Evolutionary conservation across 768 basidiomycete species (phyloP).

Genomic region (Dentipellis sp.): DNA sequence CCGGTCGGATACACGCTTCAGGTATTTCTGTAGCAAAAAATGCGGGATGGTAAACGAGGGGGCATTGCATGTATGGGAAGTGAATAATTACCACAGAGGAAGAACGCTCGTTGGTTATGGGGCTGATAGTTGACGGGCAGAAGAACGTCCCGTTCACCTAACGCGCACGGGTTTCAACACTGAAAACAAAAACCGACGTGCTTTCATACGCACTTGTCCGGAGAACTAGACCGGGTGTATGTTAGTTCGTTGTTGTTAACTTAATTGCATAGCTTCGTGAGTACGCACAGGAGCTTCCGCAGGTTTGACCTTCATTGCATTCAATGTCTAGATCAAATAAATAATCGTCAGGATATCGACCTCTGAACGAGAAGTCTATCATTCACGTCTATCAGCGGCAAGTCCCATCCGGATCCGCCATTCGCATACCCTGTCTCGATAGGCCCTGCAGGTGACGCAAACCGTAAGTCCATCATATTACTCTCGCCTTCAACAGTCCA

Average conservation of each 20-base stretch:
- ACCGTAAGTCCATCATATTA: background rate
- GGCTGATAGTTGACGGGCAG: background rate
- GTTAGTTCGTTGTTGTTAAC: no score
- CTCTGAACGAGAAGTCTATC: no score
- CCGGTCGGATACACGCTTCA: background rate
- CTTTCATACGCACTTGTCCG: background rate
- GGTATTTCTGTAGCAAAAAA: background rate
- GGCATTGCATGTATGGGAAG: background rate
- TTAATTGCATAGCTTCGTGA: background rate
- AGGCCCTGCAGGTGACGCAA: background rate
- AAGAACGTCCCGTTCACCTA: background rate
- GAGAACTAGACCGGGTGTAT: no score
- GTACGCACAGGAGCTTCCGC: constrained; percentile 2
- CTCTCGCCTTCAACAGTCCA: background rate
- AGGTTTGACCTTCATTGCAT: constrained; percentile 3
- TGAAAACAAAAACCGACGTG: no score
- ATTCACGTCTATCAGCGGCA: constrained; percentile 5
- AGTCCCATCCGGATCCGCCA: constrained; percentile 7
- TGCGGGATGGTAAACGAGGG: background rate
- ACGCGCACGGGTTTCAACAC: background rate
- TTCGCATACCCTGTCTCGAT: background rate
- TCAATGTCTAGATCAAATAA: constrained; percentile 6
- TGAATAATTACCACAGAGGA: background rate
- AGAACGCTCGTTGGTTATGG: background rate
- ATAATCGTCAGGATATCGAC: background rate